A percentile compares a stretch with the other conserved stretches of the same genome.
phyloP scores from a whole-genome alignment of 2,329 filamentous ascomycete species.

The Claviceps purpurea region DNA sequence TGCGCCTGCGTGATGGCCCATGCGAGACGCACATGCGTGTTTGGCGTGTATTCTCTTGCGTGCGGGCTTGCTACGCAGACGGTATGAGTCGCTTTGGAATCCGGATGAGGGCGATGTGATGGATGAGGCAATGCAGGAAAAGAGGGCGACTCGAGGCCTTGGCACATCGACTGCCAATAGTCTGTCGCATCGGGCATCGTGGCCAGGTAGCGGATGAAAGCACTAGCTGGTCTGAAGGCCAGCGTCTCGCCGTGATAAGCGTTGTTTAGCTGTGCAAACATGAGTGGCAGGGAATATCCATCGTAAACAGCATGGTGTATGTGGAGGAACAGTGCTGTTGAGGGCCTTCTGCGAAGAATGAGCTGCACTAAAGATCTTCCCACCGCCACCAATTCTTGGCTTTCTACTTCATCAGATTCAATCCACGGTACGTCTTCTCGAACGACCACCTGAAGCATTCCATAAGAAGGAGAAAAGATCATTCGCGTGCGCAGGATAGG shows the following conservation, averaged over 20 bases:
- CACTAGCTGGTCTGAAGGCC: neutral
- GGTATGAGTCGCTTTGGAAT: neutral
- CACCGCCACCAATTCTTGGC: neutral
- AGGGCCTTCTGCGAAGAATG: neutral
- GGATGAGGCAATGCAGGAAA: neutral
- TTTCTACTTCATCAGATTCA: neutral
- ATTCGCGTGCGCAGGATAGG: neutral
- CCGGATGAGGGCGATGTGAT: neutral
- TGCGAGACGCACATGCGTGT: neutral
- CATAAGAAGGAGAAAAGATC: neutral
- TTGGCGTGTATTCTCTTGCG: neutral
- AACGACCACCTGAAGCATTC: neutral
- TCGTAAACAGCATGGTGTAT: neutral
- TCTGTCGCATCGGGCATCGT: neutral
- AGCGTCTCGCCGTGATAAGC: neutral
- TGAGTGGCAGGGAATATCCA: neutral
- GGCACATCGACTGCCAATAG: neutral
- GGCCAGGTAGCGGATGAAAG: neutral
- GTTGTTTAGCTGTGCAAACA: neutral
- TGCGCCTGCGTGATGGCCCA: slow-evolving; percentile 1
- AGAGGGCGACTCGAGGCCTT: neutral
- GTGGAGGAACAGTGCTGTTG: neutral
- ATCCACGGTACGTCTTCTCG: neutral
- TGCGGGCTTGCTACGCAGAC: neutral
- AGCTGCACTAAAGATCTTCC: neutral